Percentiles rank a stretch among this genome's conserved stretches.
These are phyloP conservation scores for Dipodascopsis uninucleata DNA, from an alignment of 805 yeast species.

Conservation along the genomic window DNA sequence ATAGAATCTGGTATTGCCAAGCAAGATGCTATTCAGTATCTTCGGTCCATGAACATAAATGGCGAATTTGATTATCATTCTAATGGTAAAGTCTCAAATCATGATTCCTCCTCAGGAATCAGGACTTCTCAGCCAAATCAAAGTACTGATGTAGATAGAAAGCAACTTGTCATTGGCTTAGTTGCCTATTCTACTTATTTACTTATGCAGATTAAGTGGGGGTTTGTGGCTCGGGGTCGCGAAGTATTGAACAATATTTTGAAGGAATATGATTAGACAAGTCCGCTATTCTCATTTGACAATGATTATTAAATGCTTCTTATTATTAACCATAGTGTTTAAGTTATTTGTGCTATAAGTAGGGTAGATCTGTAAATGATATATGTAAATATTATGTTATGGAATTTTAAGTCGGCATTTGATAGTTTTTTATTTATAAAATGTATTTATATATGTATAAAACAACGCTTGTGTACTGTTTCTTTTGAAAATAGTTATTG, in stretches of 20 bases:
- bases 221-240: slow-evolving; percentile 26
- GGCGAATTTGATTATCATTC: slow-evolving; percentile 7
- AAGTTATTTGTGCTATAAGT: too few relatives aligned
- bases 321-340: too few relatives aligned
- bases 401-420: too few relatives aligned
- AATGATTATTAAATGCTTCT: too few relatives aligned
- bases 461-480: too few relatives aligned
- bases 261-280: slow-evolving; percentile 19
- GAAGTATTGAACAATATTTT: slow-evolving; percentile 24
- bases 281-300: too few relatives aligned
- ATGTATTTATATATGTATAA: too few relatives aligned
- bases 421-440: too few relatives aligned
- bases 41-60: slow-evolving; percentile 17
- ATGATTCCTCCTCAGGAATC: neutral
- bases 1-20: slow-evolving; percentile 21
- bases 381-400: too few relatives aligned
- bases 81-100: neutral
- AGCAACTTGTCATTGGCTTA: slow-evolving; percentile 25
- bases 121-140: neutral
- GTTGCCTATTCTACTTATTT: slow-evolving; percentile 26
- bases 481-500: too few relatives aligned
- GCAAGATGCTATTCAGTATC: slow-evolving; percentile 25
- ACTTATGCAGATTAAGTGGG: slow-evolving; percentile 27
- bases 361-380: too few relatives aligned
- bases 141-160: slow-evolving; percentile 11